Base-by-base conservation (phyloP, 1,284 basidiomycete species). In the Naganishia sp. region DNA sequence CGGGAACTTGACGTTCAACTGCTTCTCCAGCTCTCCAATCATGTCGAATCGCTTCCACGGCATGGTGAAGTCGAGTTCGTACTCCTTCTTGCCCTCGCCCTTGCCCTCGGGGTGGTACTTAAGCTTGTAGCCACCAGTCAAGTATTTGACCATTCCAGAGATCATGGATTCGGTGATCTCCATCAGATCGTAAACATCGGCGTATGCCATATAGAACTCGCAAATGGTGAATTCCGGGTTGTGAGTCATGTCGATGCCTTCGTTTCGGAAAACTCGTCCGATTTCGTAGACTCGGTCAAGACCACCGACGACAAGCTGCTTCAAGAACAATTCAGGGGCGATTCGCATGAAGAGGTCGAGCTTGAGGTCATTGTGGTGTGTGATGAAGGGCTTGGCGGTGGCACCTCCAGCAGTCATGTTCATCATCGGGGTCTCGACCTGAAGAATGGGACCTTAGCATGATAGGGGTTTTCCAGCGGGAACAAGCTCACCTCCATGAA, bases 21-120 rank as follows among this genome's bases (percentile, higher is more conserved):
- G 93, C 83, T 94, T 88, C 83, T 99, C 95, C 65, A 99, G 83
- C 64, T 96, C 97, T 75, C 84, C 87, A 71, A 96, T 96, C 95
- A 99, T 99, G 81, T 99, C 93, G 78, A 94, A 96, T 70, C 92
- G 84, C 89, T 97, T 97, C 96, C 96, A 99, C n/a, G 95, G 95
- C 56, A 89, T 84, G 80, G 88, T 81, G 81, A 98, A 99, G 74
- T 99, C 90, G 68, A 99, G 86, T 73, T 88, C 86, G 74, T 89
- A 88, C 72, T 86, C 86, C 71, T 81, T 80, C 70, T 81, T 82
- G 55, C 81, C 83, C 70, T 83, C 81, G 63, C 88, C 92, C 84
- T 93, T 92, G 66, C 93, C 92, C 76, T 96, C 92, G 6, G 95
- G 95, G 79, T 98, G 92, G 84, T 89, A 99, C 60, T 83, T 85